Conservation (phyloP, 2,329 filamentous ascomycete species). For the Myriosclerotinia curreyana region DNA sequence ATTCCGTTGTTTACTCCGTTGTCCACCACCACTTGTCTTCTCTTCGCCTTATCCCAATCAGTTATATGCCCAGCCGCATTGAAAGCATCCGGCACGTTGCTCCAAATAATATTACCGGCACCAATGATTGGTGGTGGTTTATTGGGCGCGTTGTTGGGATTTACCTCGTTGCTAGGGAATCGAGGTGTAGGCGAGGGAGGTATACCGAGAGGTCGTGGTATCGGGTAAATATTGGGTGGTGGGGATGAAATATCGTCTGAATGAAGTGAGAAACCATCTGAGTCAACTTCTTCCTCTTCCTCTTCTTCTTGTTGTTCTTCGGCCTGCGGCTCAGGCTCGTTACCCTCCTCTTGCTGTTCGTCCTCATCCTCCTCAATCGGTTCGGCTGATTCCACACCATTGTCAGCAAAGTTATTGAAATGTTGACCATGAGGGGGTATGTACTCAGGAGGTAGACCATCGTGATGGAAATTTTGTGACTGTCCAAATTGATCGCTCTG, state of each 20-base stretch:
- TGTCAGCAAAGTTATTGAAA: background rate
- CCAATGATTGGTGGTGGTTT: background rate
- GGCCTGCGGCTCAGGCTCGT: background rate
- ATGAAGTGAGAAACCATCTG: background rate
- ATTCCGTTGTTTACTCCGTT: background rate
- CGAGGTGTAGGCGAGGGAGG: background rate
- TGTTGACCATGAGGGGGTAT: background rate
- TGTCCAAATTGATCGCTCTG: background rate
- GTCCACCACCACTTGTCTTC: background rate
- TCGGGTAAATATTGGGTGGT: background rate
- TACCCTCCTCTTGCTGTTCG: conserved; percentile 9
- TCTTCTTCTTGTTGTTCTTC: background rate
- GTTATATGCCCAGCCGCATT: background rate
- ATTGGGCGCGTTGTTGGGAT: background rate
- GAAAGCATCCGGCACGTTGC: background rate
- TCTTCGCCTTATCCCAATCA: background rate
- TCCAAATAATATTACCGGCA: background rate
- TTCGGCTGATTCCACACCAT: background rate
- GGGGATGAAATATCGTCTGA: background rate
- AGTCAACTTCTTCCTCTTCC: background rate
- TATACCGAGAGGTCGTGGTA: background rate
- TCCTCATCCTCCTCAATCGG: background rate
- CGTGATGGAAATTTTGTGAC: background rate
- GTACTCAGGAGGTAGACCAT: conserved; percentile 5
- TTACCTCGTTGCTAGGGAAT: conserved; percentile 2